Conservation (phyloP, 805 yeast genomes). For the Starmera caribaea region DNA sequence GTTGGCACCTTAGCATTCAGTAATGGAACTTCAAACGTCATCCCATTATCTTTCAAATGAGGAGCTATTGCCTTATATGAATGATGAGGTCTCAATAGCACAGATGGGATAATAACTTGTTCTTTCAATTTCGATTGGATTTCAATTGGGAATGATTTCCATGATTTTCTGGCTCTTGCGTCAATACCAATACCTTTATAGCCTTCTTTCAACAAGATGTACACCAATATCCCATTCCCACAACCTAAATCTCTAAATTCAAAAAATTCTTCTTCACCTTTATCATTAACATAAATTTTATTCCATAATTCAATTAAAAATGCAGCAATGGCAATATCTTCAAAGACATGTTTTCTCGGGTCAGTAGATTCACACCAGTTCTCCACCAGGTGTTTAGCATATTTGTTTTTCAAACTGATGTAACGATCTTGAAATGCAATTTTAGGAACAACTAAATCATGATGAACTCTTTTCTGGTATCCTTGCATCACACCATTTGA, state of each 20-base stretch:
- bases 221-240: slow-evolving; percentile 84
- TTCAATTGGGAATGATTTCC: slow-evolving; percentile 65
- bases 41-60: slow-evolving; percentile 48
- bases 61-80: slow-evolving; percentile 44
- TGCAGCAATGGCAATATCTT: slow-evolving; percentile 93
- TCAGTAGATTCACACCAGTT: slow-evolving; percentile 93
- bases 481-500: slow-evolving; percentile 78
- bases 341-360: slow-evolving; percentile 92
- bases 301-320: slow-evolving; percentile 84
- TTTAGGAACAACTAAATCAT: slow-evolving; percentile 78
- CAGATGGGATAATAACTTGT: slow-evolving; percentile 75
- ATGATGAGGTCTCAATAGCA: slow-evolving; percentile 63
- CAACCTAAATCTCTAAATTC: slow-evolving; percentile 89
- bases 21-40: slow-evolving; percentile 38
- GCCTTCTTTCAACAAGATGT: slow-evolving; percentile 71
- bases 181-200: slow-evolving; percentile 79
- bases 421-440: slow-evolving; percentile 78
- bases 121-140: slow-evolving; percentile 53
- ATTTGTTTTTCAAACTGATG: slow-evolving; percentile 69
- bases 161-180: slow-evolving; percentile 81
- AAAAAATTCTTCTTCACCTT: slow-evolving; percentile 29
- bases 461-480: slow-evolving; percentile 79
- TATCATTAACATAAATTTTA: slow-evolving; percentile 29
- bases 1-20: slow-evolving; percentile 28
- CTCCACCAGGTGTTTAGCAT: slow-evolving; percentile 65